A percentile compares a stretch with the other conserved stretches of the same genome.
Evolutionary conservation across 2,329 filamentous ascomycete species (phyloP).

Genomic region (Pseudohalonectria lignicola): DNA sequence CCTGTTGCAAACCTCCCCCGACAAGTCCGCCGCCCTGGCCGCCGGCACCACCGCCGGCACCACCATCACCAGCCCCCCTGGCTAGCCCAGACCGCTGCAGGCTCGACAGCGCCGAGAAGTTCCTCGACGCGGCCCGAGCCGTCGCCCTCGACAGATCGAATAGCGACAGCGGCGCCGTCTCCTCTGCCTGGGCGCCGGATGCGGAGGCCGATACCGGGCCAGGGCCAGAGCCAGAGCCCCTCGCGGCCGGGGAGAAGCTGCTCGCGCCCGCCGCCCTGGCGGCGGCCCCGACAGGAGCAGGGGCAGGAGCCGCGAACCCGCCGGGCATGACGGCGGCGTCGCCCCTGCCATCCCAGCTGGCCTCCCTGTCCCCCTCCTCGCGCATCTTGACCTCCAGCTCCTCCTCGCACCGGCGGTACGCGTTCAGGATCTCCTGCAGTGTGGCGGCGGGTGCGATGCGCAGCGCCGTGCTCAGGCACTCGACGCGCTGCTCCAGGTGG

Average conservation of each 20-base stretch:
- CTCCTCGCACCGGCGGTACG: conserved; percentile 68
- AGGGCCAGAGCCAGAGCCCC: too few species aligned
- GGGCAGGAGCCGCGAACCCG: conserved; percentile 2
- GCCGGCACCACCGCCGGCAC: not conserved
- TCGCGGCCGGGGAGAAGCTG: conserved; percentile 11
- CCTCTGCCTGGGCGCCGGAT: conserved; percentile 18
- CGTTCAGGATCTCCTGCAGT: conserved; percentile 63
- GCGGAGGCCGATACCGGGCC: conserved; percentile 18
- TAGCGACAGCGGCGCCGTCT: conserved; percentile 53
- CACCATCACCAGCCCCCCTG: not conserved
- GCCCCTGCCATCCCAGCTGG: conserved; percentile 58
- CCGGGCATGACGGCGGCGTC: conserved; percentile 36
- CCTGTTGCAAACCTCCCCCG: too few species aligned
- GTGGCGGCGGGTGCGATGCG: conserved; percentile 60
- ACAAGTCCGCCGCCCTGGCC: conserved; percentile 6
- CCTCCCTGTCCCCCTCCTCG: conserved; percentile 56
- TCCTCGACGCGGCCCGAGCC: conserved; percentile 45
- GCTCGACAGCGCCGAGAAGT: conserved; percentile 43
- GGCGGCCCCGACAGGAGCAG: conserved; percentile 5
- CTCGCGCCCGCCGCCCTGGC: conserved; percentile 15
- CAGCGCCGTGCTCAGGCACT: conserved; percentile 65
- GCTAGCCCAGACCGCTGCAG: conserved; percentile 27
- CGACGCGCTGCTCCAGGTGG: conserved; percentile 70
- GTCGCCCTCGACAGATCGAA: conserved; percentile 54
- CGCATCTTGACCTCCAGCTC: conserved; percentile 58